Conservation (phyloP, 2,329 filamentous ascomycete species). For the Clarireedia monteithiana region DNA sequence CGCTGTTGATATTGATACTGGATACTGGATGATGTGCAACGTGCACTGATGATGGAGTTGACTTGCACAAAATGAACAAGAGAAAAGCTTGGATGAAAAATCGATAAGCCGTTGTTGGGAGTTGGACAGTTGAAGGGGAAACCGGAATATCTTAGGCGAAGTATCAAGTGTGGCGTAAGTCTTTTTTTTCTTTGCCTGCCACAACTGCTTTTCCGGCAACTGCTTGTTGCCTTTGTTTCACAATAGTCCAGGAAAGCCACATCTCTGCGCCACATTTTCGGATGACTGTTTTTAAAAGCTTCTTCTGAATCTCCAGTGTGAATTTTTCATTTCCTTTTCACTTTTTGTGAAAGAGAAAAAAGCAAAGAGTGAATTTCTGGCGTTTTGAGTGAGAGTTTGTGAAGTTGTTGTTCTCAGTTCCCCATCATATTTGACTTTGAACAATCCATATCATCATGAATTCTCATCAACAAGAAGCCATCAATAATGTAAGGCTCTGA, state of each 20-base stretch:
- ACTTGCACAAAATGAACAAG: not conserved
- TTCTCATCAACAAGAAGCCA: conserved; percentile 5
- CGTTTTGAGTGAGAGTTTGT: not conserved
- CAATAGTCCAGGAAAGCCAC: not conserved
- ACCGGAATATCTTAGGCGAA: conserved; percentile 6
- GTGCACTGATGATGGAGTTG: conserved; percentile 1
- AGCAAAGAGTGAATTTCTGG: not conserved
- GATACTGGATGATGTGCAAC: not conserved
- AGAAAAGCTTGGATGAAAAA: not conserved
- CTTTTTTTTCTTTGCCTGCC: not conserved
- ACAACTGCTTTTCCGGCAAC: not conserved
- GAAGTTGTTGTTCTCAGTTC: too few relatives aligned
- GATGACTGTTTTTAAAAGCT: too few relatives aligned
- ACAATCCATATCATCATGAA: conserved; percentile 1
- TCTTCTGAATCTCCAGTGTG: too few relatives aligned
- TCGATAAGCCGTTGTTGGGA: not conserved
- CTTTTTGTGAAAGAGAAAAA: not conserved
- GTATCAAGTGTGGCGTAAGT: not conserved
- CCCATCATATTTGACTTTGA: not conserved
- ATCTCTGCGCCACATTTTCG: too few relatives aligned
- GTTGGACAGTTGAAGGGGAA: conserved; percentile 4
- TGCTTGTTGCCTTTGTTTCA: not conserved
- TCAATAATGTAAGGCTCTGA: conserved; percentile 1
- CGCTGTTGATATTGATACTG: not conserved
- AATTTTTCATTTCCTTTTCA: not conserved